Evolutionary conservation across 495 filamentous ascomycete species (phyloP).

Genomic region (Glarea lozoyensis): DNA sequence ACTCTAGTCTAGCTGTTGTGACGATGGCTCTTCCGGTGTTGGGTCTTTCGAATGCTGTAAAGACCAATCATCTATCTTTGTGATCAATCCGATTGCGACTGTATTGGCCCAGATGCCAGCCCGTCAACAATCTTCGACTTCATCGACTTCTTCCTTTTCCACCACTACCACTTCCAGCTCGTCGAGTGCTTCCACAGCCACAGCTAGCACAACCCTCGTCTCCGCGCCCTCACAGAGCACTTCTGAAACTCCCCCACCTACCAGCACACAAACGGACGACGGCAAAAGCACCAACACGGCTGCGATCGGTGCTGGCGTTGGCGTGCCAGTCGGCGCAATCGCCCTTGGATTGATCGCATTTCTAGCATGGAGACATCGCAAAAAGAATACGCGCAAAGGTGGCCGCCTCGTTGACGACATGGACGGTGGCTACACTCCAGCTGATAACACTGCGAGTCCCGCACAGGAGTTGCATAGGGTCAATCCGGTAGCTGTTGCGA

Average conservation of each 20-base stretch:
- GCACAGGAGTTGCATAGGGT: no score
- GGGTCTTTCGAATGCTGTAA: constrained; percentile 9
- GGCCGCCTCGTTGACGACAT: no score
- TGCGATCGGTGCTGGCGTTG: neutral
- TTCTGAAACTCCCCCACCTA: neutral
- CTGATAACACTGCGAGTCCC: no score
- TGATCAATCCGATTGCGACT: constrained; percentile 2
- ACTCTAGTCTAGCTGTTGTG: constrained; percentile 8
- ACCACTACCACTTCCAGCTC: no score
- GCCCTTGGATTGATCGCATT: neutral
- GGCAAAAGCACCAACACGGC: neutral
- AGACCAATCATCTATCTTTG: constrained; percentile 3
- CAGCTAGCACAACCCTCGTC: neutral
- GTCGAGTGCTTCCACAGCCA: neutral
- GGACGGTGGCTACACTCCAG: no score
- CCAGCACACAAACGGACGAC: neutral
- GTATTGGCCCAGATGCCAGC: constrained; percentile 6
- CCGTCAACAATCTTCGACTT: neutral
- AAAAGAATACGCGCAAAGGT: no score
- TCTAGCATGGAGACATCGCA: no score
- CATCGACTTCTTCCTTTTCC: neutral
- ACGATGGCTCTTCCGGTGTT: constrained; percentile 11
- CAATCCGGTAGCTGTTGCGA: no score
- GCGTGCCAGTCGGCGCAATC: neutral
- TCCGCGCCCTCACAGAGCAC: neutral